Base-by-base conservation (phyloP, 2,329 filamentous ascomycete genomes). In the Pochonia chlamydosporia region DNA sequence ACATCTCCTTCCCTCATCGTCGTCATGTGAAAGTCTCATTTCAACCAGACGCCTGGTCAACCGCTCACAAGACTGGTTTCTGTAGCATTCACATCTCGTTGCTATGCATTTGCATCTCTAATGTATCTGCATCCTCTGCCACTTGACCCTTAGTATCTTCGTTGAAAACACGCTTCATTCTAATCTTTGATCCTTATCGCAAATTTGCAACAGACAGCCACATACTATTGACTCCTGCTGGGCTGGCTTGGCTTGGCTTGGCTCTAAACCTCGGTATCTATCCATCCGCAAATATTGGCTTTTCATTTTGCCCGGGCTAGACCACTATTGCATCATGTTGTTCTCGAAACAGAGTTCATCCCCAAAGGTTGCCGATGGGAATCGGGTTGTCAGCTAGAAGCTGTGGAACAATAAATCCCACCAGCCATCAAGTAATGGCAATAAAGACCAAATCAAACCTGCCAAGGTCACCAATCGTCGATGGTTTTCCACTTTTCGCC, bases 371-470 rank as follows among this genome's bases (percentile, higher is more conserved):
- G 35, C 45, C 11, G 42, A 47, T 14, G 36, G 23, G 30, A 42
- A 39, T 49, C 49, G 47, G 42, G 46, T 49, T 47, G 54, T 26
- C 53, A 60, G 58, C 55, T 60, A 57, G 58, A 50, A 50, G 53
- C 56, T 60, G 52, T 60, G 58, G 58, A 57, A 54, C 44, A 53
- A 51, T 47, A 54, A 51, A 43, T 47, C 50, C 31, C 54, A 52
- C 39, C 49, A 36, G 23, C 43, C 35, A 40, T 50, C 43, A 26
- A 46, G 30, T 36, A 40, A 35, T 30, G 24, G 18, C 26, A 35
- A 16, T 10, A 45, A 42, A 21, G 48, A 48, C 30, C 46, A 40
- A 23, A 23, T 43, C 21, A 42, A 42, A 35, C 40, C 40, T 30
- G 18, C 37, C 20, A 48, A 49, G 42, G 10, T 18, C 13, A 39